These are phyloP conservation scores for Yamadazyma sp. DNA, from an alignment of 1,139 yeast genomes.

Conservation along the genomic window DNA sequence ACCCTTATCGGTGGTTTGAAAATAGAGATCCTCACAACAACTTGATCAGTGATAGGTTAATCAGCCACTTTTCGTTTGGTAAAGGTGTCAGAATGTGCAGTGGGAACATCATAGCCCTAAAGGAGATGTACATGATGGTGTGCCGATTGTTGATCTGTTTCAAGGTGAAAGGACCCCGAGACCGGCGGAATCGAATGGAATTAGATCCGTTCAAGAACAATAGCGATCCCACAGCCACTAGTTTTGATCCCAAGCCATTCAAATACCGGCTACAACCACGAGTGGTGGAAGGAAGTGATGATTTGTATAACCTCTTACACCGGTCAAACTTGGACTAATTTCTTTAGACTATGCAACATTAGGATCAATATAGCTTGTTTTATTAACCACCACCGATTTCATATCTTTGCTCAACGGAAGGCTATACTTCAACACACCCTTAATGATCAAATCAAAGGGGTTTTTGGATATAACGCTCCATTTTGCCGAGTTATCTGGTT, in stretches of 20 bases:
- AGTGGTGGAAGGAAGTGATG: slow-evolving; percentile 20
- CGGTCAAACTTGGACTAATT: slow-evolving; percentile 2
- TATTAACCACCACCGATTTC: slow-evolving; percentile 63
- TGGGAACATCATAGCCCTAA: slow-evolving; percentile 61
- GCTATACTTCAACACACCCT: slow-evolving; percentile 79
- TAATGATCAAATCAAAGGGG: slow-evolving; percentile 81
- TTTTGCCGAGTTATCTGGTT: slow-evolving; percentile 49
- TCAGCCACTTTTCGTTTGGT: slow-evolving; percentile 63
- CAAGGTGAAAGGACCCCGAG: slow-evolving; percentile 41
- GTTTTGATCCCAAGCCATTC: slow-evolving; percentile 56
- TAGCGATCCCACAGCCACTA: slow-evolving; percentile 51
- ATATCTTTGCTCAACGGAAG: slow-evolving; percentile 62
- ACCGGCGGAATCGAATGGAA: slow-evolving; percentile 32
- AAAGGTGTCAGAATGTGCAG: slow-evolving; percentile 71
- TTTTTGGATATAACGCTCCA: slow-evolving; percentile 78
- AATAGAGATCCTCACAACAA: slow-evolving; percentile 19
- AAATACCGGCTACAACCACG: slow-evolving; percentile 32
- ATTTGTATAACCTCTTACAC: slow-evolving; percentile 17
- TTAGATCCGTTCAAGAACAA: slow-evolving; percentile 52
- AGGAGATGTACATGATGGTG: slow-evolving; percentile 53
- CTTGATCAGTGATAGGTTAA: slow-evolving; percentile 20
- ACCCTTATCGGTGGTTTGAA: slow-evolving; percentile 58
- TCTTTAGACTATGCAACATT: slow-evolving; percentile 12
- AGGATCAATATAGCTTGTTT: slow-evolving; percentile 61
- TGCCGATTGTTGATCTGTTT: slow-evolving; percentile 34